Base-by-base conservation (phyloP, 2,329 filamentous ascomycete species). In the Daldinia eschscholtzii region DNA sequence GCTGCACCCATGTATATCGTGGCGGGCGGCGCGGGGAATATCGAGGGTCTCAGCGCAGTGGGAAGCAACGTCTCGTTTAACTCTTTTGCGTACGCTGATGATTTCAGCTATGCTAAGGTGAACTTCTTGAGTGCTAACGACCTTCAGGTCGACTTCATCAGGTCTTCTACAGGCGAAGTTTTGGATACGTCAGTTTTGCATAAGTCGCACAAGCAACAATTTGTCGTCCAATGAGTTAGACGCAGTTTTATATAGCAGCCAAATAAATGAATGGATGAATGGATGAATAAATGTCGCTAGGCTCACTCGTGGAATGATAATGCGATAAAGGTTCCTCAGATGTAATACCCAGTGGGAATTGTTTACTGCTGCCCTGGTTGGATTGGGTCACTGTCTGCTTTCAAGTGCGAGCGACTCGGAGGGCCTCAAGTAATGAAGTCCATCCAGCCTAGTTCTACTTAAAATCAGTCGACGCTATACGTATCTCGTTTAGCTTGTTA, bases 21-120 rank as follows among this genome's bases (percentile, higher is more conserved):
- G 6, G 83, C 85, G 2, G 86, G 86, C 2, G 87, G 85, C 0
- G 82, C 86, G 0, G 87, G 87, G 2, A 88, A 87, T 60, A 85
- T 88, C 60, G 86, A 89, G 73, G 86, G 85, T 0, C 67, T 87
- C 57, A 80, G 74, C 35, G 57, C 71, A 1, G 78, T 87, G 0
- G 85, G 84, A 3, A 74, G 42, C 0, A 82, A 83, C 64, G 77
- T 78, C 3, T 73, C 80, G 12, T 82, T 78, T 33, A 87, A 84
- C 46, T 81, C 78, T 2, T 86, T 85, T 66, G 83, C 83, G 2
- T 86, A 86, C 61, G 83, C 79, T 0, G 81, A 84, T 57, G 85
- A 86, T 63, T 88, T 86, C 61, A 83, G 82, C 71, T 88, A 86
- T 71, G 84, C 82, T 2, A 82, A 80, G 1, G 70, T 89, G 6